Percentiles rank a stretch among this genome's conserved stretches.
These are phyloP conservation scores for Cucumis melo DNA, from an alignment of 306 rosid species.

Conservation along the genomic window DNA sequence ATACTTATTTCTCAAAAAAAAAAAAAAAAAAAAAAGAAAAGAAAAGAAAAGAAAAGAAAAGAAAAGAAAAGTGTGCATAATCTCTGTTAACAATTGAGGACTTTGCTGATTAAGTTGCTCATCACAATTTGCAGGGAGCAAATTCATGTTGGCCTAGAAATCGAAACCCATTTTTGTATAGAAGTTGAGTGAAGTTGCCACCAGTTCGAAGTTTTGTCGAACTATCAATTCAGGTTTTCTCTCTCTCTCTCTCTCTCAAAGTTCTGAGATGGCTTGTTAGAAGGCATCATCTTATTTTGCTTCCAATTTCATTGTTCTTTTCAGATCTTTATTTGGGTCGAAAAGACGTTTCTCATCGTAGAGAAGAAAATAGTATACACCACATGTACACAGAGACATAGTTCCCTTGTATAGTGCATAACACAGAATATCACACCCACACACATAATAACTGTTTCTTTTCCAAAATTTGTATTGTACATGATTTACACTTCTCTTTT, in stretches of 20 bases:
- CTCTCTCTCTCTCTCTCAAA: background rate
- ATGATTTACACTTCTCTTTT: background rate
- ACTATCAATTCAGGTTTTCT: constrained; percentile 1
- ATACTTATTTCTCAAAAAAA: background rate
- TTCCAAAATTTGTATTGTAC: background rate
- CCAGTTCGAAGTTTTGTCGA: background rate
- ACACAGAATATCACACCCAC: background rate
- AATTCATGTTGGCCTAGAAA: constrained; percentile 73
- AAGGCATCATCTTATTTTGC: background rate
- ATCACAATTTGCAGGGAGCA: constrained; percentile 38
- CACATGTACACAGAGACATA: background rate
- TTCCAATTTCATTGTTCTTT: background rate
- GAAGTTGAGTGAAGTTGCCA: background rate
- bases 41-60: no score
- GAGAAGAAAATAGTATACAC: background rate
- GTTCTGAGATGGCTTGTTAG: background rate
- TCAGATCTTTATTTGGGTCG: background rate
- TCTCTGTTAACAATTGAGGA: background rate
- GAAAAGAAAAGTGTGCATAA: background rate
- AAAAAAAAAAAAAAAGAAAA: no score
- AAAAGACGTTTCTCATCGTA: background rate
- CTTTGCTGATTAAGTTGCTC: constrained; percentile 1
- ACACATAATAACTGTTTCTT: background rate
- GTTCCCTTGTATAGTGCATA: background rate
- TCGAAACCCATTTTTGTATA: constrained; percentile 10